Conservation (phyloP, 441 rosid species). For the Populus hybrid region DNA sequence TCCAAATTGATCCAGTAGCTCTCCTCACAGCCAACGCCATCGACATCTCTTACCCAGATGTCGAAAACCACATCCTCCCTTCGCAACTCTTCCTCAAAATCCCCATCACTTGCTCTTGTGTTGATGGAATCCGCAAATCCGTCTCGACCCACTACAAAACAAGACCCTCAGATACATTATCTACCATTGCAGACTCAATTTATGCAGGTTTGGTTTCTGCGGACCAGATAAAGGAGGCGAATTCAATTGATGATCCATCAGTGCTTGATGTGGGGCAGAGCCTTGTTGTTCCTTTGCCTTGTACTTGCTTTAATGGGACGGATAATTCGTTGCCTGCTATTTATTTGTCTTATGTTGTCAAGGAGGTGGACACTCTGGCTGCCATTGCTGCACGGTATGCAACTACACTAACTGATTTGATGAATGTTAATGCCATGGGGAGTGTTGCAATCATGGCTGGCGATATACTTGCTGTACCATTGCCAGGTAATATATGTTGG, state of each 20-base stretch:
- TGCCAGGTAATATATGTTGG: conserved; percentile 49
- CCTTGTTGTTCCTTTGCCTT: conserved; percentile 79
- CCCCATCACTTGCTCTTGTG: conserved; percentile 82
- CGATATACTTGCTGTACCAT: conserved; percentile 81
- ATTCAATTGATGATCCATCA: conserved; percentile 61
- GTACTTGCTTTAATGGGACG: conserved; percentile 87
- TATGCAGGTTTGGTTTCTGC: conserved; percentile 87
- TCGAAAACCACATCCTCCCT: conserved; percentile 91
- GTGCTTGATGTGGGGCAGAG: conserved; percentile 66
- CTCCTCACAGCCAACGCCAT: conserved; percentile 77
- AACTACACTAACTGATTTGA: conserved; percentile 85
- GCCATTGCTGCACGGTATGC: conserved; percentile 69
- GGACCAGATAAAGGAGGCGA: conserved; percentile 86
- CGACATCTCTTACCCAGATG: conserved; percentile 84
- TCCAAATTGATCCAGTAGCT: conserved; percentile 82
- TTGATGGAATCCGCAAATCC: conserved; percentile 84
- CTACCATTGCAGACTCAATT: conserved; percentile 57
- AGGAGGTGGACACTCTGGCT: conserved; percentile 56
- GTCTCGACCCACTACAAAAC: conserved; percentile 75
- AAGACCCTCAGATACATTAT: conserved; percentile 72
- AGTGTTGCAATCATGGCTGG: conserved; percentile 60
- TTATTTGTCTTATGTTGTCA: conserved; percentile 81
- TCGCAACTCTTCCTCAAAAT: conserved; percentile 70
- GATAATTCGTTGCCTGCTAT: conserved; percentile 81
- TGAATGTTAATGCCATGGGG: conserved; percentile 93